phyloP scores from a whole-genome alignment of 2,329 filamentous ascomycete genomes.

The Colletotrichum tofieldiae region DNA sequence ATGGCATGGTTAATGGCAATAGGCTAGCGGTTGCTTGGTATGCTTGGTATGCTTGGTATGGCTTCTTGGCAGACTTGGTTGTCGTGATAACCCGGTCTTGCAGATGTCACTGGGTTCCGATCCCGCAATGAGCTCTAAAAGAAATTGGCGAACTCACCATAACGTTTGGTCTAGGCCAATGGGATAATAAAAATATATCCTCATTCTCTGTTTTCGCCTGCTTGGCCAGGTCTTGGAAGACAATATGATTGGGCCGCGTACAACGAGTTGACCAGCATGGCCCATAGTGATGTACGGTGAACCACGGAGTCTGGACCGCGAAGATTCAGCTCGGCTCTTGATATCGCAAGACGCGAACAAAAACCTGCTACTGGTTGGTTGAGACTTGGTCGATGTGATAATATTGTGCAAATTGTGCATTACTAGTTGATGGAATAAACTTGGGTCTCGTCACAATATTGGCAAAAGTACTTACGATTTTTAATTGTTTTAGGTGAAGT shows the following conservation, averaged over 20 bases:
- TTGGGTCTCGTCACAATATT: no score
- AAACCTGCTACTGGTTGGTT: neutral
- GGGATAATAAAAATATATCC: neutral
- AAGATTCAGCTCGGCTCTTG: neutral
- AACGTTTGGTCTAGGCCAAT: neutral
- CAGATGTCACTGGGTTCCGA: neutral
- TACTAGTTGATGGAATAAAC: no score
- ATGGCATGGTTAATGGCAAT: neutral
- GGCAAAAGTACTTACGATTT: no score
- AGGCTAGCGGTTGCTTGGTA: constrained; percentile 30
- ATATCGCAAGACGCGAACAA: neutral
- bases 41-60: constrained; percentile 38
- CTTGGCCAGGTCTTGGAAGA: neutral
- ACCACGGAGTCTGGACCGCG: no score
- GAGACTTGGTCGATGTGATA: no score
- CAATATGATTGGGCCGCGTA: neutral
- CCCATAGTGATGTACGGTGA: neutral
- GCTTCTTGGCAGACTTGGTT: constrained; percentile 31
- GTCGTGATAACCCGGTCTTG: neutral
- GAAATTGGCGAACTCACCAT: neutral
- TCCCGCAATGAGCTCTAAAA: neutral
- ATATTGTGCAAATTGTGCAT: no score
- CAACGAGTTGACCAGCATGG: neutral
- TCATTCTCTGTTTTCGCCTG: fast-evolving
- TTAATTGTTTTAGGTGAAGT: no score